Evolutionary conservation across 176 grass and related monocot genomes (phyloP).

Genomic region (Typha latifolia): DNA sequence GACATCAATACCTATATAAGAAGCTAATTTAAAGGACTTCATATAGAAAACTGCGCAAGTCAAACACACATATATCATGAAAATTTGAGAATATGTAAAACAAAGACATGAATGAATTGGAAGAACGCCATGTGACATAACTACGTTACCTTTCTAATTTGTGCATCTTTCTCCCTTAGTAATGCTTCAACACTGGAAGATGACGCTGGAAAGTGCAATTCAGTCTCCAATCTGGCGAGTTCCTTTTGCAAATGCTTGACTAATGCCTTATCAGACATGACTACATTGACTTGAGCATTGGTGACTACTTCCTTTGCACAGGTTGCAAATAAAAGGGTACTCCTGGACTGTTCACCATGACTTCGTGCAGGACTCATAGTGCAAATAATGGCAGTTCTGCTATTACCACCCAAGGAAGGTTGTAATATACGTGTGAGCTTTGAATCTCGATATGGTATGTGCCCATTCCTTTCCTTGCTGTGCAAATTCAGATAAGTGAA

Average conservation of each 20-base stretch:
- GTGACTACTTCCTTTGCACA: constrained; percentile 72
- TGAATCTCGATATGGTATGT: constrained; percentile 86
- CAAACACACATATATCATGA: too few relatives aligned
- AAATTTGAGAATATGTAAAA: too few relatives aligned
- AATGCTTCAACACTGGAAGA: constrained; percentile 40
- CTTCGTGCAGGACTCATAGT: constrained; percentile 76
- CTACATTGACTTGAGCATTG: constrained; percentile 67
- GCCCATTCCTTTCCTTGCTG: constrained; percentile 73
- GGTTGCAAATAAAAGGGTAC: constrained; percentile 78
- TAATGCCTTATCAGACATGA: constrained; percentile 84
- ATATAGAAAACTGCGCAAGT: too few relatives aligned
- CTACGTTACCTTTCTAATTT: constrained; percentile 54
- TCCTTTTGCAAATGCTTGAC: constrained; percentile 86
- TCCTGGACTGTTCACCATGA: constrained; percentile 77
- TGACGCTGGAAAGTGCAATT: constrained; percentile 44
- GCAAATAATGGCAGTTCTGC: constrained; percentile 81
- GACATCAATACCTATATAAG: too few relatives aligned
- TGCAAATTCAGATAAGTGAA: neutral
- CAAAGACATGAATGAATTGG: too few relatives aligned
- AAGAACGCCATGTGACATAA: too few relatives aligned
- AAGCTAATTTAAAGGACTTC: too few relatives aligned
- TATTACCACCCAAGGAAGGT: constrained; percentile 72
- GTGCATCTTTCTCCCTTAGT: constrained; percentile 53
- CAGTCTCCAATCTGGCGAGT: constrained; percentile 53
- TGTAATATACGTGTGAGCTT: constrained; percentile 91